phyloP scores from a whole-genome alignment of 805 yeast species.

The Myxozyma melibiosi region DNA sequence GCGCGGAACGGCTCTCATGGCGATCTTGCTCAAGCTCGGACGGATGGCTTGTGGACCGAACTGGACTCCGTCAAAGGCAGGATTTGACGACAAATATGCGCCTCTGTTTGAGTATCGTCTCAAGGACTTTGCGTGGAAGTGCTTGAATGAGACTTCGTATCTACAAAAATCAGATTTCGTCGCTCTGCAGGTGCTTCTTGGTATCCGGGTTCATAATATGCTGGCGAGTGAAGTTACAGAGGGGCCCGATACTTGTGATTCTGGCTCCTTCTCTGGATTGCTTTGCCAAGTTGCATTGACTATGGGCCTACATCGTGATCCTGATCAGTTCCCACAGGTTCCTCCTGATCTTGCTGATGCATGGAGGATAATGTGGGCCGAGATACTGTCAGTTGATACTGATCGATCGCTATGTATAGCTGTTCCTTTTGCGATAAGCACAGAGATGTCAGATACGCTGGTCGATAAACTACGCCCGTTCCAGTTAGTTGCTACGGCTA shows the following conservation, averaged over 20 bases:
- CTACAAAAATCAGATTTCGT: conserved; percentile 23
- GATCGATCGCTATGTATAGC: conserved; percentile 30
- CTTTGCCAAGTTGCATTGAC: conserved; percentile 36
- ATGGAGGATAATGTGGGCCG: conserved; percentile 38
- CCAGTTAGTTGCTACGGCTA: not conserved
- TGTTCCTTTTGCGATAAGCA: conserved; percentile 23
- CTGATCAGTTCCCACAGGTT: conserved; percentile 28
- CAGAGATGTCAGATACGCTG: conserved; percentile 26
- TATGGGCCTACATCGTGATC: conserved; percentile 41
- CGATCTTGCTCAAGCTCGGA: conserved; percentile 32
- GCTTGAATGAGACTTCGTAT: conserved; percentile 21
- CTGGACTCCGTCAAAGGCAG: conserved; percentile 32
- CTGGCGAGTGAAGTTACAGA: conserved; percentile 33
- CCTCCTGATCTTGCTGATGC: conserved; percentile 30
- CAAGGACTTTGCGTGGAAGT: conserved; percentile 24
- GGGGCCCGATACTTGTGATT: conserved; percentile 31
- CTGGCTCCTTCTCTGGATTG: conserved; percentile 31
- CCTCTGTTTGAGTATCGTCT: conserved; percentile 14
- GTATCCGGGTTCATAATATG: conserved; percentile 34
- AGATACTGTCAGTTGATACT: conserved; percentile 34
- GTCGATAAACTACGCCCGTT: conserved; percentile 6
- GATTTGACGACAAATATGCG: conserved; percentile 23
- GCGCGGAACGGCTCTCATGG: conserved; percentile 33
- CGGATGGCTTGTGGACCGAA: conserved; percentile 30
- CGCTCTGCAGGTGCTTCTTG: conserved; percentile 28